phyloP scores from a whole-genome alignment of 306 rosid genomes.

The Hippophae tibetana region DNA sequence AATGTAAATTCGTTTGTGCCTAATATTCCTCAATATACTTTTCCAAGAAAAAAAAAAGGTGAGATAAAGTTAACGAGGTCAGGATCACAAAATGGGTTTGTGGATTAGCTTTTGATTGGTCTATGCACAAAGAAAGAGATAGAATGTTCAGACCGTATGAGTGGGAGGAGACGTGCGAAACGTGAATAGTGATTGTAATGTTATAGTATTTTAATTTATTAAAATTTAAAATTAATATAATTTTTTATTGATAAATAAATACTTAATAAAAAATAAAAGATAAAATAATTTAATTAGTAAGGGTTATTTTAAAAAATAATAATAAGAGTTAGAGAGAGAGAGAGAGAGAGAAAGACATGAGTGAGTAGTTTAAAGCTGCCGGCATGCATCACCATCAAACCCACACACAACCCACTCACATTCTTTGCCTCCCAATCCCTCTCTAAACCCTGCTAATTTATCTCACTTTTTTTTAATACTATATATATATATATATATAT shows the following conservation, averaged over 20 bases:
- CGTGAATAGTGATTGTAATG: constrained; percentile 20
- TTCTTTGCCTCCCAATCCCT: constrained; percentile 60
- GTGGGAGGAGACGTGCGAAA: constrained; percentile 92
- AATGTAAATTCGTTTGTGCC: too few relatives aligned
- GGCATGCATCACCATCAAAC: constrained; percentile 49
- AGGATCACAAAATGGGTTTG: constrained; percentile 39
- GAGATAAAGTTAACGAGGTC: constrained; percentile 51
- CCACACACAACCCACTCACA: constrained; percentile 39
- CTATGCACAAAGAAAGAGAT: constrained; percentile 17
- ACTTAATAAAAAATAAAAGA: too few relatives aligned
- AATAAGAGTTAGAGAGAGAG: constrained; percentile 17
- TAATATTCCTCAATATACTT: too few relatives aligned
- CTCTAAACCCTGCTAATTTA: constrained; percentile 60
- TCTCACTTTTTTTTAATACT: constrained; percentile 15
- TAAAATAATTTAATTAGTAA: too few relatives aligned
- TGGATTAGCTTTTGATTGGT: constrained; percentile 66
- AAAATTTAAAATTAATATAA: too few relatives aligned
- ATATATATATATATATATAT: too few relatives aligned
- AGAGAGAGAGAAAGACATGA: constrained; percentile 28
- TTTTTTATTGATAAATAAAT: too few relatives aligned
- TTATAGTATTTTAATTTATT: too few relatives aligned
- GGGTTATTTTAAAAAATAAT: too few relatives aligned
- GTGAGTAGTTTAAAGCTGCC: constrained; percentile 68
- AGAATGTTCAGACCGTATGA: constrained; percentile 17
- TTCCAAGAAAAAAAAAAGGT: constrained; percentile 19